Conservation (phyloP, 352 stramenopile genomes). For the Pythium grandisporangium region DNA sequence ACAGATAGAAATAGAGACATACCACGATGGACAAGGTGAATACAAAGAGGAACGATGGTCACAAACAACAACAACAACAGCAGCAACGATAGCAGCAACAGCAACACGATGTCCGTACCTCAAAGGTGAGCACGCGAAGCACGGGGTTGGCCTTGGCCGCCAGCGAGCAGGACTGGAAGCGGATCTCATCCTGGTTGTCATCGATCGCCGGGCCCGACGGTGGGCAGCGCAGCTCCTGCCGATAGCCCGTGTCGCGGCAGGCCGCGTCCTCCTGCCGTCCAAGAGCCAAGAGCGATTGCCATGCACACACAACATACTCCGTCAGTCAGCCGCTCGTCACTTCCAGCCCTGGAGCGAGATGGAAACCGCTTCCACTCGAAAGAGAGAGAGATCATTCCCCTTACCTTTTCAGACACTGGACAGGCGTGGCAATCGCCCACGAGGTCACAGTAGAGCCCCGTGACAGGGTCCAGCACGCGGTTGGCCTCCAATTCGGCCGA, state of each 20-base stretch:
- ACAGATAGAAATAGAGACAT: too few species aligned
- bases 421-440: constrained; percentile 48
- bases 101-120: constrained; percentile 49
- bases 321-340: not conserved
- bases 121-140: constrained; percentile 50
- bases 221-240: constrained; percentile 58
- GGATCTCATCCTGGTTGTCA: constrained; percentile 23
- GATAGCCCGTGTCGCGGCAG: constrained; percentile 57
- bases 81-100: not conserved
- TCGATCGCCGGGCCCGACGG: constrained; percentile 9
- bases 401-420: constrained; percentile 35
- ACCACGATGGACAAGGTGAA: too few species aligned
- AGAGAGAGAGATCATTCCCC: too few species aligned
- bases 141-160: constrained; percentile 25
- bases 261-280: constrained; percentile 35
- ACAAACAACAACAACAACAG: not conserved
- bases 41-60: not conserved
- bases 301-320: too few species aligned
- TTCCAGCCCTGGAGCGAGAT: not conserved
- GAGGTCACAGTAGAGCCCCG: constrained; percentile 45
- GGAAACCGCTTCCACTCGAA: too few species aligned
- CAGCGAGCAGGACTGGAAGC: constrained; percentile 44
- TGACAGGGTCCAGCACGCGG: constrained; percentile 53
- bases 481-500: constrained; percentile 19
- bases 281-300: too few species aligned